Percentiles rank a stretch among this genome's conserved stretches.
These are phyloP conservation scores for Teratosphaeria viscida DNA, from an alignment of 2,329 filamentous ascomycete species.

Conservation along the genomic window DNA sequence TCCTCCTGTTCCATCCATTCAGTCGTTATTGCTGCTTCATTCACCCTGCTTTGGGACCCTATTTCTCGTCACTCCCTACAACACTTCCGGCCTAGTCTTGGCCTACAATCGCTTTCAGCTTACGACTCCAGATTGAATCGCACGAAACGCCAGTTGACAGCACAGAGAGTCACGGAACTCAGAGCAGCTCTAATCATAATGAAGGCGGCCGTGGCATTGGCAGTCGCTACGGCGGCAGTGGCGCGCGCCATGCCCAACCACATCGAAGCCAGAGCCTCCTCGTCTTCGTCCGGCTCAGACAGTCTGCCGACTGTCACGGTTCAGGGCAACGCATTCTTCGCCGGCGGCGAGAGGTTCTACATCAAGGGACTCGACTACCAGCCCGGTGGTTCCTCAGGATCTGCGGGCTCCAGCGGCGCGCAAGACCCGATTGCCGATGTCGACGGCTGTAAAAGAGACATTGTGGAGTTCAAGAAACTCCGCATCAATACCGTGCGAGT, in stretches of 20 bases:
- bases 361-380: slow-evolving; percentile 49
- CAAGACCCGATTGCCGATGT: slow-evolving; percentile 67
- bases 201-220: slow-evolving; percentile 41
- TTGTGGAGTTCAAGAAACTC: slow-evolving; percentile 70
- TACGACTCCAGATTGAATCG: neutral
- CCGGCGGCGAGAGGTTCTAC: slow-evolving; percentile 50
- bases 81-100: neutral
- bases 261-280: slow-evolving; percentile 21
- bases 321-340: slow-evolving; percentile 58
- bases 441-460: slow-evolving; percentile 64
- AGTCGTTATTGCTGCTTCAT: neutral
- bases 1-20: neutral
- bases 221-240: slow-evolving; percentile 37
- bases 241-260: slow-evolving; percentile 35
- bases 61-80: neutral
- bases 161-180: neutral
- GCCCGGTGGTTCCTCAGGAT: slow-evolving; percentile 25
- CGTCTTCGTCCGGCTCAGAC: slow-evolving; percentile 30
- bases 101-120: neutral
- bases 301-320: slow-evolving; percentile 47
- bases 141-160: neutral
- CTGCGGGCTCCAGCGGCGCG: slow-evolving; percentile 46
- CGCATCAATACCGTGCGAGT: slow-evolving; percentile 87
- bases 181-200: slow-evolving; percentile 29
- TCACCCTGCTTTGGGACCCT: neutral